A percentile compares a stretch with the other conserved stretches of the same genome.
Conservation (phyloP, 164 flowering plant genomes). For the Santalum album region DNA sequence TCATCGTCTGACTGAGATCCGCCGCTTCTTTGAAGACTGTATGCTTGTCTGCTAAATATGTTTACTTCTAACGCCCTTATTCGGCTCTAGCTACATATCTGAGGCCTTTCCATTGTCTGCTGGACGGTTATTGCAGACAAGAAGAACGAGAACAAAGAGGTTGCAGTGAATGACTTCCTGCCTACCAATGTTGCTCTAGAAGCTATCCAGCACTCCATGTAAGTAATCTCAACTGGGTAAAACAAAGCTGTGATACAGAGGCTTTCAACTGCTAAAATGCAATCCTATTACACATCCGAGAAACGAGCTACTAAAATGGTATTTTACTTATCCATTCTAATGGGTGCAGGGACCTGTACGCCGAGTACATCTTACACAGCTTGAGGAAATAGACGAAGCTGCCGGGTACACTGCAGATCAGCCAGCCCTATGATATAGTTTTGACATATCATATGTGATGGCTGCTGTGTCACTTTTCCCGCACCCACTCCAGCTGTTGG, state of each 20-base stretch:
- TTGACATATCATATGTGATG: too few relatives aligned
- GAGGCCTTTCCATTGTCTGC: not conserved
- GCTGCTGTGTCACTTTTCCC: too few relatives aligned
- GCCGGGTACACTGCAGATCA: not conserved
- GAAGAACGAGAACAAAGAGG: constrained; percentile 67
- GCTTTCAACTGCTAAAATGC: too few relatives aligned
- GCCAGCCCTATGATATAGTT: too few relatives aligned
- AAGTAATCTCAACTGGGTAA: constrained; percentile 7
- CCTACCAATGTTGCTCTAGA: constrained; percentile 33
- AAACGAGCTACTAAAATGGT: not conserved
- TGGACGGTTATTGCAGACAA: constrained; percentile 29
- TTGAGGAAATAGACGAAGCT: constrained; percentile 28
- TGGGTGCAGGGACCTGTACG: constrained; percentile 51
- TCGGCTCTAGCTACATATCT: too few relatives aligned
- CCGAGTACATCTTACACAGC: constrained; percentile 41
- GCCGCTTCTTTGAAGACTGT: constrained; percentile 79
- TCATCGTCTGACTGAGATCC: constrained; percentile 59
- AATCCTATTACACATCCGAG: too few relatives aligned
- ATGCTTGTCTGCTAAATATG: constrained; percentile 30
- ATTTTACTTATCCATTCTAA: too few relatives aligned
- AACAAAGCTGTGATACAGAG: too few relatives aligned
- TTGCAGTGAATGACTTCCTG: constrained; percentile 52
- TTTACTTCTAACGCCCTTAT: too few relatives aligned
- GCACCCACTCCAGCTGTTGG: too few relatives aligned
- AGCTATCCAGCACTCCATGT: constrained; percentile 59